Evolutionary conservation across 2,329 filamentous ascomycete species (phyloP).

Genomic region (Tolypocladium nubicola): DNA sequence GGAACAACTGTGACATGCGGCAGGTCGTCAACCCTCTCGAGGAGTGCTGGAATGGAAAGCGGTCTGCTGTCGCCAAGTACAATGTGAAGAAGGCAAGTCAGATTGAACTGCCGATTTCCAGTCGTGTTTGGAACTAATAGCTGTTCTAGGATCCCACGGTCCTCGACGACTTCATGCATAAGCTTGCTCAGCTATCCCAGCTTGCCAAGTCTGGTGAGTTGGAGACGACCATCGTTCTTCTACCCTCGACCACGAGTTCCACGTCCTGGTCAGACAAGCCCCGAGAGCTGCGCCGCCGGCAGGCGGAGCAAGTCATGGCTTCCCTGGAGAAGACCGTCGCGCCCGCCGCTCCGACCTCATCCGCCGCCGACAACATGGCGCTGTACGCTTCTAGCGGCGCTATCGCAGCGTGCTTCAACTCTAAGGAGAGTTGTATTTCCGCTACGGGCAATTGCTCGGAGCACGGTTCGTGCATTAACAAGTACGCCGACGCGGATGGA

Average conservation of each 20-base stretch:
- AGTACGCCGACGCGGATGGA: conserved; percentile 40
- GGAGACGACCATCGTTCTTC: conserved; percentile 45
- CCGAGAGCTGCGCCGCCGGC: conserved; percentile 35
- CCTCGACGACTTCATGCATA: conserved; percentile 31
- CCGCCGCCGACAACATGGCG: conserved; percentile 15
- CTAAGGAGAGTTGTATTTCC: conserved; percentile 55
- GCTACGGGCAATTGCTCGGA: conserved; percentile 71
- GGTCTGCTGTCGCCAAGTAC: conserved; percentile 31
- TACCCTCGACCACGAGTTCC: conserved; percentile 34
- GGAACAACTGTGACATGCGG: conserved; percentile 25
- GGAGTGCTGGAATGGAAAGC: conserved; percentile 32
- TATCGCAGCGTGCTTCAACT: conserved; percentile 66
- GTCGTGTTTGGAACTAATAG: conserved; percentile 10
- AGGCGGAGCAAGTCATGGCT: conserved; percentile 36
- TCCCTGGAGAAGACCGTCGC: conserved; percentile 18
- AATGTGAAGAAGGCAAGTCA: conserved; percentile 31
- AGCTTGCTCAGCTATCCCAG: conserved; percentile 31
- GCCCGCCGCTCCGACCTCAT: conserved; percentile 13
- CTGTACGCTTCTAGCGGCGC: conserved; percentile 25
- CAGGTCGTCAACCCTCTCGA: conserved; percentile 31
- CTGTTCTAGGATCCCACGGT: conserved; percentile 25
- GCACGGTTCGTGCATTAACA: conserved; percentile 66
- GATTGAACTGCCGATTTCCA: not conserved
- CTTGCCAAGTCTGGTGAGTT: conserved; percentile 38
- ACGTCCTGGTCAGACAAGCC: conserved; percentile 29